Conservation (phyloP, 1,284 basidiomycete species). For the Sanghuangporus sanghuang region DNA sequence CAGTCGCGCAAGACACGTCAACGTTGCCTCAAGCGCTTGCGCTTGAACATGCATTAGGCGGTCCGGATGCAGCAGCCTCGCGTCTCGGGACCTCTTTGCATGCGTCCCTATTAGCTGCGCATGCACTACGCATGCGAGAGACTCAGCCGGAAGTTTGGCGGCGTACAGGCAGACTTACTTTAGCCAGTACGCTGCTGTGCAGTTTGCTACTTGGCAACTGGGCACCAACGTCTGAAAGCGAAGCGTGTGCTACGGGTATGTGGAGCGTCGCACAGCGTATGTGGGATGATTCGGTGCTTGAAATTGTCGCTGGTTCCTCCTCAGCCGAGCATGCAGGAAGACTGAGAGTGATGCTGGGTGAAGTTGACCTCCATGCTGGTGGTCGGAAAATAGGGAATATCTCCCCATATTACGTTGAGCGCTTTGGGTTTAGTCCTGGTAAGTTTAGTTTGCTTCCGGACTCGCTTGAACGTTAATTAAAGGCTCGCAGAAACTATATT, state of each 20-base stretch:
- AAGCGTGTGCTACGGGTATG: slow-evolving; percentile 71
- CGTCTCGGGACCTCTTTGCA: slow-evolving; percentile 68
- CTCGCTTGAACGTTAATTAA: slow-evolving; percentile 15
- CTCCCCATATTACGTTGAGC: slow-evolving; percentile 68
- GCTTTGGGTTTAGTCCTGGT: slow-evolving; percentile 78
- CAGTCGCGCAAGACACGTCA: slow-evolving; percentile 71
- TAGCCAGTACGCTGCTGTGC: slow-evolving; percentile 67
- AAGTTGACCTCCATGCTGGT: slow-evolving; percentile 57
- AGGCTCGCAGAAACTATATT: slow-evolving; percentile 56
- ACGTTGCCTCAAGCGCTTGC: slow-evolving; percentile 69
- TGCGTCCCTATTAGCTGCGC: slow-evolving; percentile 62
- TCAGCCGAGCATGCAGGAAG: slow-evolving; percentile 54
- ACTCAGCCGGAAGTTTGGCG: slow-evolving; percentile 71
- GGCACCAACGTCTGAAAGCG: slow-evolving; percentile 66
- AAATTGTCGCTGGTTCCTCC: slow-evolving; percentile 66
- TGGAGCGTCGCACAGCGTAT: slow-evolving; percentile 60
- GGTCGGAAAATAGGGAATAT: slow-evolving; percentile 60
- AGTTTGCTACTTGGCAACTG: slow-evolving; percentile 68
- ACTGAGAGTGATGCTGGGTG: slow-evolving; percentile 69
- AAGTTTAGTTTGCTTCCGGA: slow-evolving; percentile 20
- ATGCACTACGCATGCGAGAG: slow-evolving; percentile 65
- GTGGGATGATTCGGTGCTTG: slow-evolving; percentile 75
- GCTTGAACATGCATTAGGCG: slow-evolving; percentile 68
- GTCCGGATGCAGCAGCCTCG: slow-evolving; percentile 67
- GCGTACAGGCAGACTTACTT: slow-evolving; percentile 60